These are phyloP conservation scores for Pseudocercospora crystallina DNA, from an alignment of 2,329 filamentous ascomycete genomes.

Conservation along the genomic window DNA sequence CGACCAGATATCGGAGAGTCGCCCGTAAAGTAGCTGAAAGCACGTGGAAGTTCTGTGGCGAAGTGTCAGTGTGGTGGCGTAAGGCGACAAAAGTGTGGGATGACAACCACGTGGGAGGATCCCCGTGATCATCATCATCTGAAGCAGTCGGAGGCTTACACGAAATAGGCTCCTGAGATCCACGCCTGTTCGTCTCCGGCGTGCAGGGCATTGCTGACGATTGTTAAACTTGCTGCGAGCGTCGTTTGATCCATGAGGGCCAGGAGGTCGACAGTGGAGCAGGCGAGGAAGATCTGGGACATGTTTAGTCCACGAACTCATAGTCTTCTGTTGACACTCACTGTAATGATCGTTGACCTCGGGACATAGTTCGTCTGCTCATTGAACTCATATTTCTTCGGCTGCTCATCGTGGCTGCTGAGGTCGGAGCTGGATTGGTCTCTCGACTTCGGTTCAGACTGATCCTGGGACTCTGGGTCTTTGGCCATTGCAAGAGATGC, in stretches of 20 bases:
- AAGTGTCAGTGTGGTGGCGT: neutral
- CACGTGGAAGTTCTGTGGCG: conserved; percentile 39
- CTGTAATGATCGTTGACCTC: conserved; percentile 52
- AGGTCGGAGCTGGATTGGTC: conserved; percentile 4
- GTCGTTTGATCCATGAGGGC: conserved; percentile 61
- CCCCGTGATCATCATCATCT: conserved; percentile 28
- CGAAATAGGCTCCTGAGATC: conserved; percentile 58
- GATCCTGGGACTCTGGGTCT: neutral
- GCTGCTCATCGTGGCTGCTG: conserved; percentile 9
- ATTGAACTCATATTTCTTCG: conserved; percentile 44
- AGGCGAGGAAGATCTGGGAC: conserved; percentile 56
- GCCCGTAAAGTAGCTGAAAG: conserved; percentile 60
- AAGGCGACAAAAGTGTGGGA: neutral
- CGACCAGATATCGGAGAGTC: conserved; percentile 66
- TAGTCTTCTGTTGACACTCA: conserved; percentile 27
- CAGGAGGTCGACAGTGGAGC: conserved; percentile 55
- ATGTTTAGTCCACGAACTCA: neutral
- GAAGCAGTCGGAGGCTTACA: conserved; percentile 27
- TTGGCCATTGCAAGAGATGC: conserved; percentile 4
- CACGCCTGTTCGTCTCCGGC: conserved; percentile 54
- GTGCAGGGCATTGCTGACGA: conserved; percentile 53
- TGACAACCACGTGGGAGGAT: no score
- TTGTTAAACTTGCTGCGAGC: conserved; percentile 55
- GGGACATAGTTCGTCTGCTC: conserved; percentile 60
- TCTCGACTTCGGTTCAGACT: neutral